Conservation (phyloP, 371 early-diverging fungal species). For the Mortierella sp. region DNA sequence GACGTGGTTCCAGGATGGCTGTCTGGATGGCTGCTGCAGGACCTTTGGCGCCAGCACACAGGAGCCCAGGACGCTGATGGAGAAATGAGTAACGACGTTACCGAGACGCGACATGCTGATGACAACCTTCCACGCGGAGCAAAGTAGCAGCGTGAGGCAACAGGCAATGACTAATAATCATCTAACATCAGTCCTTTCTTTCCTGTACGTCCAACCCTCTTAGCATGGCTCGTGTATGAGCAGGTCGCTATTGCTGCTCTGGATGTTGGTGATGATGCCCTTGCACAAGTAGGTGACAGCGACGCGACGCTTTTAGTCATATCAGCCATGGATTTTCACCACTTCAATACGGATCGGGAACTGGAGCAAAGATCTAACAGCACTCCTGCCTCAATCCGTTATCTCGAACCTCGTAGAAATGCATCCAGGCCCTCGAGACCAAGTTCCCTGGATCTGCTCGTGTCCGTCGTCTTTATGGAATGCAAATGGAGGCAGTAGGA, state of each 20-base stretch:
- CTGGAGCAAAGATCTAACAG: not conserved
- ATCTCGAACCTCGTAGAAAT: slow-evolving; percentile 52
- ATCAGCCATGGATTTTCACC: not conserved
- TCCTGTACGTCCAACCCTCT: not conserved
- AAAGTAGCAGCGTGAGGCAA: not conserved
- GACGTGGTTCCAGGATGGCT: not conserved
- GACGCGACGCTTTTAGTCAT: not conserved
- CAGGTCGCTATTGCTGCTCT: slow-evolving; percentile 85
- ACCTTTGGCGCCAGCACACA: slow-evolving; percentile 8
- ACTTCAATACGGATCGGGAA: not conserved
- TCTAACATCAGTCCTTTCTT: not conserved
- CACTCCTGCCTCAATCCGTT: not conserved
- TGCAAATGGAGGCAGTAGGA: slow-evolving; percentile 81
- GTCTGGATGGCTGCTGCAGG: not conserved
- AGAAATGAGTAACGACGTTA: not conserved
- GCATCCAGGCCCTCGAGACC: slow-evolving; percentile 69
- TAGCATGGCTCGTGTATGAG: slow-evolving; percentile 86
- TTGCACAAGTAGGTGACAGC: slow-evolving; percentile 70
- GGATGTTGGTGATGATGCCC: slow-evolving; percentile 76
- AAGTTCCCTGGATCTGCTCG: slow-evolving; percentile 80
- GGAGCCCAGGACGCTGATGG: too few relatives aligned
- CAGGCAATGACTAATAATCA: too few relatives aligned
- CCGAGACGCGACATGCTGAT: not conserved
- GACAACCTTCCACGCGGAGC: not conserved
- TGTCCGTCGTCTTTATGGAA: slow-evolving; percentile 74